Percentiles rank a stretch among this genome's conserved stretches.
phyloP scores from a whole-genome alignment of 176 grass and related monocot species.

The Avena insularis region DNA sequence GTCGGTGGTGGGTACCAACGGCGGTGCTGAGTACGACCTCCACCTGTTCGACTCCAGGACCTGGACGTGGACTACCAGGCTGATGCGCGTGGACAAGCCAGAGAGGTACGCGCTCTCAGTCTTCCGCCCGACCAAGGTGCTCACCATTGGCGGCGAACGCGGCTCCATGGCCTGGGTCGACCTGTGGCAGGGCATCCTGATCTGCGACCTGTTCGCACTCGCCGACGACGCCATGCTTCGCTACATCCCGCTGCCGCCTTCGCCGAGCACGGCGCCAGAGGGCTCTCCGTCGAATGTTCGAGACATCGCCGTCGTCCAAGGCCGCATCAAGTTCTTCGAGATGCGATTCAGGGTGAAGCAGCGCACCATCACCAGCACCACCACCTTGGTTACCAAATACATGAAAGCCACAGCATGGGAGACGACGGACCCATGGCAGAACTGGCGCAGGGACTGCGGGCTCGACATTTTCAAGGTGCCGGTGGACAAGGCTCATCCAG shows the following conservation, averaged over 20 bases:
- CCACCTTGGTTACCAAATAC: not conserved
- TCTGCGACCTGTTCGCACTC: not conserved
- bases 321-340: not conserved
- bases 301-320: not conserved
- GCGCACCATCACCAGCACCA: not conserved
- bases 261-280: not conserved
- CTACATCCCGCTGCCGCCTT: not conserved
- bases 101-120: too few relatives aligned
- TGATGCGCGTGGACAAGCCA: not conserved
- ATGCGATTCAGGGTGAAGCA: not conserved
- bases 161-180: not conserved
- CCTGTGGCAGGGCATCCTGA: not conserved
- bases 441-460: not conserved
- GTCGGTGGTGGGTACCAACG: not conserved
- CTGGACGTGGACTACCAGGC: not conserved
- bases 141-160: not conserved
- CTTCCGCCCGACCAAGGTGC: not conserved
- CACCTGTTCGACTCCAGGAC: constrained; percentile 6
- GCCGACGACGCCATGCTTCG: not conserved
- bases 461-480: not conserved
- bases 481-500: not conserved
- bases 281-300: not conserved
- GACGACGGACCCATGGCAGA: not conserved
- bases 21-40: not conserved
- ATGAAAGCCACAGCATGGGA: not conserved